Percentiles rank a stretch among this genome's conserved stretches.
Evolutionary conservation across 108 stramenopile species (phyloP).

Genomic region (Nannochloropsis granulata): DNA sequence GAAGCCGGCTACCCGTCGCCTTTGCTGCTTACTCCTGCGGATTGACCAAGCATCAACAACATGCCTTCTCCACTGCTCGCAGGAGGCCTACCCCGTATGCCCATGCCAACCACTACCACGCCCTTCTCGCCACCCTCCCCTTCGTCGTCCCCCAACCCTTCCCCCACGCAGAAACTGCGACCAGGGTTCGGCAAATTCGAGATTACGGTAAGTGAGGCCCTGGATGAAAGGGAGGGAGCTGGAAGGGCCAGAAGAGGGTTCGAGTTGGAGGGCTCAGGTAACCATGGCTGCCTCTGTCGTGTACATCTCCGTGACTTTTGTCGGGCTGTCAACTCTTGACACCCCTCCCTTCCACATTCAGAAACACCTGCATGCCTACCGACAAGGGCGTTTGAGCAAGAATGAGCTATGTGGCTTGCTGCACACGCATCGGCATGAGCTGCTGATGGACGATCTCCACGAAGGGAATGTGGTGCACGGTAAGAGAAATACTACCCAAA

Average conservation of each 20-base stretch:
- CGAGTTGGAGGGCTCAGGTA: too few species aligned
- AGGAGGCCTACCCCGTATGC: too few species aligned
- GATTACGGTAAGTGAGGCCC: background rate
- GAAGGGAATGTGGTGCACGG: background rate
- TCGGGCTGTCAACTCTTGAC: background rate
- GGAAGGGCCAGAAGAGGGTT: too few species aligned
- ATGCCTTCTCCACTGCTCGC: too few species aligned
- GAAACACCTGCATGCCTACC: background rate
- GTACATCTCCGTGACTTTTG: background rate
- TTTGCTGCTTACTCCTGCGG: too few species aligned
- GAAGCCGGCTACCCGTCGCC: too few species aligned
- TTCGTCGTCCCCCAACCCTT: background rate
- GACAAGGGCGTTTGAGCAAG: background rate
- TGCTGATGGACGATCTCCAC: background rate
- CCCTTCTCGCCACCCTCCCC: background rate
- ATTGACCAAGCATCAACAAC: too few species aligned
- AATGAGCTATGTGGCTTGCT: background rate
- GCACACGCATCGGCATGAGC: background rate
- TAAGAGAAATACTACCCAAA: background rate
- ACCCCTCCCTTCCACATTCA: background rate
- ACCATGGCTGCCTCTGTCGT: background rate
- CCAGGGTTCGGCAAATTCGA: background rate
- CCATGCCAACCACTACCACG: too few species aligned
- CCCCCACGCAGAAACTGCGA: background rate
- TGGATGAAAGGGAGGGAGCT: background rate